These are phyloP conservation scores for Pneumocystis sp. DNA, from an alignment of 1,139 yeast genomes.

Conservation along the genomic window DNA sequence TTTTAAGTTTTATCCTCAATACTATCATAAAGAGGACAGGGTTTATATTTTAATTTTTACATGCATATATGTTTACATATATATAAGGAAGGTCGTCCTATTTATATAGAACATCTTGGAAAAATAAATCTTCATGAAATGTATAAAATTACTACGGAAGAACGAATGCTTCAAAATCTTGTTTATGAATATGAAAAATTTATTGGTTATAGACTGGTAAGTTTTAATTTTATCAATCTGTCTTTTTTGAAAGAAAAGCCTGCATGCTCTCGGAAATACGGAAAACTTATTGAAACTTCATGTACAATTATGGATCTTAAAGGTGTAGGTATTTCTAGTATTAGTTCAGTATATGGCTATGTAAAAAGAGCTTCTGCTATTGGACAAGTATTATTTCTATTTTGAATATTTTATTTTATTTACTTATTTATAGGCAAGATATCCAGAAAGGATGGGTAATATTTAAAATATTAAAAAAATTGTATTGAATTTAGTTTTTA, in stretches of 20 bases:
- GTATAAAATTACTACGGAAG: slow-evolving; percentile 88
- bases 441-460: slow-evolving; percentile 64
- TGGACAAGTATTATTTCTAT: slow-evolving; percentile 65
- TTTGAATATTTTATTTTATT: background rate
- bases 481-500: slow-evolving; percentile 31
- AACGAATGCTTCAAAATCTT: slow-evolving; percentile 85
- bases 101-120: slow-evolving; percentile 87
- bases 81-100: slow-evolving; percentile 71
- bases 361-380: slow-evolving; percentile 84
- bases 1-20: slow-evolving; percentile 70
- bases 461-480: background rate
- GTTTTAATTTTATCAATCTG: background rate
- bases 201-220: slow-evolving; percentile 48
- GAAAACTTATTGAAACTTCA: slow-evolving; percentile 75
- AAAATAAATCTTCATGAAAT: slow-evolving; percentile 74
- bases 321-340: slow-evolving; percentile 76
- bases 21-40: slow-evolving; percentile 89
- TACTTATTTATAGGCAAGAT: slow-evolving; percentile 19
- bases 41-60: slow-evolving; percentile 4
- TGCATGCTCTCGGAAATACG: slow-evolving; percentile 78
- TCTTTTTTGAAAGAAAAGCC: slow-evolving; percentile 29
- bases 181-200: slow-evolving; percentile 97
- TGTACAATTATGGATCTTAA: slow-evolving; percentile 91
- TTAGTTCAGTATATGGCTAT: slow-evolving; percentile 71
- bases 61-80: background rate